Percentiles rank a stretch among this genome's conserved stretches.
Conservation (phyloP, 208 protist genomes). For the Wallacemonas sp. region DNA sequence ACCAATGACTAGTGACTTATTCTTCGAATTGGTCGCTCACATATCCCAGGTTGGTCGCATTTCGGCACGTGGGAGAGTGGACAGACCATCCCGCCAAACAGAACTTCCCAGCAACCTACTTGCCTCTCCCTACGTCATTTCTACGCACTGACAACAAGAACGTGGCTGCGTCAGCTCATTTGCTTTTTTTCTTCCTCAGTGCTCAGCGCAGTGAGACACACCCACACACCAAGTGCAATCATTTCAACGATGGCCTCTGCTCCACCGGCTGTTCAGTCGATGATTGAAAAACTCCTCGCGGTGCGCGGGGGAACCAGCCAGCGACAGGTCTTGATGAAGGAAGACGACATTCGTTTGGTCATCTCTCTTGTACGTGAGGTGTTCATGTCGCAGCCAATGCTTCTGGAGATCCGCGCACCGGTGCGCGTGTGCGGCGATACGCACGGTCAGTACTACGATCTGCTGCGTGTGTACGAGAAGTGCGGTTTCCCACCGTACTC, state of each 20-base stretch:
- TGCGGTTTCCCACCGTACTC: slow-evolving; percentile 96
- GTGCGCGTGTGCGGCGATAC: slow-evolving; percentile 90
- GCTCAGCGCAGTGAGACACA: not conserved
- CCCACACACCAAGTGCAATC: not conserved
- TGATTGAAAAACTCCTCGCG: slow-evolving; percentile 40
- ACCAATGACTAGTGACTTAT: too few relatives aligned
- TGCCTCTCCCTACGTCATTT: too few relatives aligned
- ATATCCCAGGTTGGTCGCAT: too few relatives aligned
- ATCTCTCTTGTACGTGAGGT: slow-evolving; percentile 29
- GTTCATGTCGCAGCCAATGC: slow-evolving; percentile 42
- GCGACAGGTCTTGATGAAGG: slow-evolving; percentile 29
- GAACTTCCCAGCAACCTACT: too few relatives aligned
- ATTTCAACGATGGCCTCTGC: slow-evolving; percentile 4
- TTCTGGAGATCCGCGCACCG: slow-evolving; percentile 46
- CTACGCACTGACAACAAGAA: not conserved
- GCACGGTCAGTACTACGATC: slow-evolving; percentile 98
- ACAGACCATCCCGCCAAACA: too few relatives aligned
- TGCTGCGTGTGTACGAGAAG: slow-evolving; percentile 98
- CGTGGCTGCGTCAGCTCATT: not conserved
- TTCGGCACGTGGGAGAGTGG: too few relatives aligned
- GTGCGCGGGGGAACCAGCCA: slow-evolving; percentile 31
- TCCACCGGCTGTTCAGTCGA: slow-evolving; percentile 12
- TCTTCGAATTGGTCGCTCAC: too few relatives aligned
- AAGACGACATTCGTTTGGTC: slow-evolving; percentile 39
- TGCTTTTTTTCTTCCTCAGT: not conserved